phyloP scores from a whole-genome alignment of 352 stramenopile genomes.

The Phytophthora tentaculata region DNA sequence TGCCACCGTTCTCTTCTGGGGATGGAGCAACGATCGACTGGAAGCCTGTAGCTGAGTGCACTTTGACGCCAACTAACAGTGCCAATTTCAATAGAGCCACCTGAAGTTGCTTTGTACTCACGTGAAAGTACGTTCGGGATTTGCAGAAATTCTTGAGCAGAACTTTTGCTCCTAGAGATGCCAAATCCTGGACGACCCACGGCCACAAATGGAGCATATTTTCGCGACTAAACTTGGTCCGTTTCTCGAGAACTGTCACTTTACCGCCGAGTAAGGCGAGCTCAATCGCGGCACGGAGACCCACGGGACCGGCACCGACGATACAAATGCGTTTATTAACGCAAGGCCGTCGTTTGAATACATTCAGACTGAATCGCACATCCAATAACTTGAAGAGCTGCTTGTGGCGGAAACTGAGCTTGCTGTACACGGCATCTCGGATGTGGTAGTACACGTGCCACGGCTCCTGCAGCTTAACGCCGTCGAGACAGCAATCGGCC shows the following conservation, averaged over 20 bases:
- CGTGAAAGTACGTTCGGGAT: slow-evolving; percentile 78
- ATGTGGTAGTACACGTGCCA: slow-evolving; percentile 62
- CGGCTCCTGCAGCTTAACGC: slow-evolving; percentile 46
- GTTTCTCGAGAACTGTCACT: slow-evolving; percentile 79
- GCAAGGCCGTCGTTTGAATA: slow-evolving; percentile 49
- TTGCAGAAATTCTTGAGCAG: slow-evolving; percentile 76
- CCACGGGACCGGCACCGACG: slow-evolving; percentile 70
- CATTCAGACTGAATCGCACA: slow-evolving; percentile 45
- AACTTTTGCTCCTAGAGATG: slow-evolving; percentile 70
- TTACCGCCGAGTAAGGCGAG: slow-evolving; percentile 64
- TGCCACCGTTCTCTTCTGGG: slow-evolving; percentile 36
- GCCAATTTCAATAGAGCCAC: slow-evolving; percentile 82
- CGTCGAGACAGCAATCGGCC: slow-evolving; percentile 45
- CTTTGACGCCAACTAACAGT: slow-evolving; percentile 64
- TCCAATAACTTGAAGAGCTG: slow-evolving; percentile 72
- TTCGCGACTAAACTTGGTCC: slow-evolving; percentile 72
- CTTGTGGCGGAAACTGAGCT: slow-evolving; percentile 66
- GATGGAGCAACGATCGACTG: slow-evolving; percentile 42
- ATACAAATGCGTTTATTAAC: slow-evolving; percentile 63
- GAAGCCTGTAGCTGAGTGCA: slow-evolving; percentile 61
- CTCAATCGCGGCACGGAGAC: slow-evolving; percentile 70
- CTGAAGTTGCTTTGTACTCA: slow-evolving; percentile 79
- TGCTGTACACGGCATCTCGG: slow-evolving; percentile 47
- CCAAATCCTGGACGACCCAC: slow-evolving; percentile 83
- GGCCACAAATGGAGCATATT: slow-evolving; percentile 86